Evolutionary conservation across 805 yeast species (phyloP), one percentile per base, ranked within the genome.

Genomic region (Candida cerambycidarum): DNA sequence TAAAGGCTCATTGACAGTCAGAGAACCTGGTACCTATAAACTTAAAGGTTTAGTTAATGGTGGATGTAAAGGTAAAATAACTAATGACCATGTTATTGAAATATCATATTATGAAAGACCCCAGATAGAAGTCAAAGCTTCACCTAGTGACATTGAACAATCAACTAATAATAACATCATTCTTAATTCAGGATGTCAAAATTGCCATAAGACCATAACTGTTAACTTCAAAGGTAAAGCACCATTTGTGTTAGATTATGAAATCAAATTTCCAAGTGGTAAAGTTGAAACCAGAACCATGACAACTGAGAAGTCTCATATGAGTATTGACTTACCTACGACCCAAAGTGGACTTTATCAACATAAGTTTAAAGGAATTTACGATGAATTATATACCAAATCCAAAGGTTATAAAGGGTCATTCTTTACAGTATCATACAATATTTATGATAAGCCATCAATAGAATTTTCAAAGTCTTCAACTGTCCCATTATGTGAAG

Each of bases 181-280:
- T 50, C 21, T 57, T 61, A 39, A 46, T 1, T 52, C 71, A 5
- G 54, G 65, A 3, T 70, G 76, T 42, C 68, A 64, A 38, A 51
- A 55, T 21, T 58, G 65, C 24, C 40, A 43, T 2, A 56, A 61
- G 27, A 50, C 52, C 14, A 52, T 66, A 8, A 52, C 49, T 6
- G 42, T 85, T 25, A 57, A 71, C 2, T 59, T 85, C 27, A 63
- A 63, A 30, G 92, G 89, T 1, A 61, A 76, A 5, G 71, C 82
- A 1, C 90, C 92, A 17, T 88, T 88, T 50, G 62, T 76, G n/a
- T 65, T 89, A 18, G 80, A 78, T 30, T 88, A 89, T 58, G 76
- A 78, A n/a, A 62, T 85, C 12, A 64, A 64, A 19, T 63, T 72
- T 30, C 90, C 93, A 5, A 69, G 64, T 53, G 88, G 88, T 0